Evolutionary conservation across 805 yeast genomes (phyloP).

Genomic region (Metschnikowia drakensbergensis): DNA sequence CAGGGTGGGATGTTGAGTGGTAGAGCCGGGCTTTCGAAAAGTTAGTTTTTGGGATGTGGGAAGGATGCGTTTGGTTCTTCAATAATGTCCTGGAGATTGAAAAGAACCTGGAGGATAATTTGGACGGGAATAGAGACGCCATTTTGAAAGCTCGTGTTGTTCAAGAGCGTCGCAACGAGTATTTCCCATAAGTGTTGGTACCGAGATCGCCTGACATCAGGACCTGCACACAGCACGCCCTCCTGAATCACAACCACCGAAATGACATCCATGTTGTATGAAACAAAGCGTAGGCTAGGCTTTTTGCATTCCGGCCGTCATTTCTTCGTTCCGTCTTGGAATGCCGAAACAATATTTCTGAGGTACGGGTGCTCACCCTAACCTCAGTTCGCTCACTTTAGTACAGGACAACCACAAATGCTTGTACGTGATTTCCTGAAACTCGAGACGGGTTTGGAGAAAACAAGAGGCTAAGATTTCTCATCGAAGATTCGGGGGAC

Average conservation of each 20-base stretch:
- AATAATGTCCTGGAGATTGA: background rate
- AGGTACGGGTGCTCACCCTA: conserved; percentile 3
- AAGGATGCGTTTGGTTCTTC: background rate
- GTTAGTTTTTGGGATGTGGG: background rate
- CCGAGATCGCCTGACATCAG: background rate
- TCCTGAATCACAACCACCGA: too few species aligned
- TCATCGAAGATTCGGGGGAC: too few species aligned
- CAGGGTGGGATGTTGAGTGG: conserved; percentile 36
- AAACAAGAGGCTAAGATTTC: too few species aligned
- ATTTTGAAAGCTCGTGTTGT: background rate
- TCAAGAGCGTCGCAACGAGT: background rate
- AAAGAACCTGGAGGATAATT: background rate
- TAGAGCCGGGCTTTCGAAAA: conserved; percentile 16
- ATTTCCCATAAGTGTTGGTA: background rate
- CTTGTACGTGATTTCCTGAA: background rate
- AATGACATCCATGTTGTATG: too few species aligned
- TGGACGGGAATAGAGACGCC: background rate
- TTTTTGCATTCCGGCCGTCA: too few species aligned
- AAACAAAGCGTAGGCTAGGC: too few species aligned
- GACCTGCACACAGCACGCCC: background rate
- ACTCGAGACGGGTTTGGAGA: background rate
- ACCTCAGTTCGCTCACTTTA: background rate
- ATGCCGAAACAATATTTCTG: background rate
- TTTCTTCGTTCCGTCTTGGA: background rate
- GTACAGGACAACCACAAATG: background rate